Conservation (phyloP, 2,329 filamentous ascomycete species). For the Diplodia seriata region DNA sequence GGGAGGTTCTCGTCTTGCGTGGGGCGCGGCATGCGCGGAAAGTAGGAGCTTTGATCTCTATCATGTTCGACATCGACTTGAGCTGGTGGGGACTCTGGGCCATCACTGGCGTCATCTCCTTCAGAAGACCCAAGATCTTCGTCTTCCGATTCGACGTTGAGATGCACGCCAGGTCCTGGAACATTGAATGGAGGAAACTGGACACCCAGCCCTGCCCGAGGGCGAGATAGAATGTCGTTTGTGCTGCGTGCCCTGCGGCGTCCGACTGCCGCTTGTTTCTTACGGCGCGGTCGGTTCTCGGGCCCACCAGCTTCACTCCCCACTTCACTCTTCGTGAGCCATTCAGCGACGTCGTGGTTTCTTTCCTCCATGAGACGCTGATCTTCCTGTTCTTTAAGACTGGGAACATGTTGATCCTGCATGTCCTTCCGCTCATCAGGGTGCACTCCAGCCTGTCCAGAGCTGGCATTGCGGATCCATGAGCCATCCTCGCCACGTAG, state of each 20-base stretch:
- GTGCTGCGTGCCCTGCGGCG: constrained; percentile 56
- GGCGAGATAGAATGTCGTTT: constrained; percentile 44
- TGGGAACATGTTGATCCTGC: constrained; percentile 53
- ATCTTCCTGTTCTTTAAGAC: constrained; percentile 59
- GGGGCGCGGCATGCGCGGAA: constrained; percentile 35
- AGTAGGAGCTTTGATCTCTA: constrained; percentile 40
- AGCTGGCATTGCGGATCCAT: constrained; percentile 51
- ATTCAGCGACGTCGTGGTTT: constrained; percentile 61
- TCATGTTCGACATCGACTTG: constrained; percentile 27
- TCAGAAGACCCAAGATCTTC: constrained; percentile 42
- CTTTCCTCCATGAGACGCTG: constrained; percentile 57
- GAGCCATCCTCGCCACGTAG: constrained; percentile 55
- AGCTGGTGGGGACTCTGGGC: constrained; percentile 47
- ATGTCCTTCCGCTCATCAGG: constrained; percentile 54
- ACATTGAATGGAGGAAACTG: constrained; percentile 46
- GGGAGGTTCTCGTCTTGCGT: constrained; percentile 9
- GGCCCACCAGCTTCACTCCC: constrained; percentile 18
- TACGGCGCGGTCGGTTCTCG: constrained; percentile 9
- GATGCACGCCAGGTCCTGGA: constrained; percentile 59
- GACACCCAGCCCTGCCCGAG: constrained; percentile 41
- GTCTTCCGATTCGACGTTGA: constrained; percentile 49
- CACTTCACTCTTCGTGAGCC: constrained; percentile 54
- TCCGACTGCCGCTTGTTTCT: constrained; percentile 43
- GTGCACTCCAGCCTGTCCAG: constrained; percentile 55
- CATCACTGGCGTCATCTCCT: constrained; percentile 35